Base-by-base conservation (phyloP, 805 yeast genomes). In the Naumovozyma baii region DNA sequence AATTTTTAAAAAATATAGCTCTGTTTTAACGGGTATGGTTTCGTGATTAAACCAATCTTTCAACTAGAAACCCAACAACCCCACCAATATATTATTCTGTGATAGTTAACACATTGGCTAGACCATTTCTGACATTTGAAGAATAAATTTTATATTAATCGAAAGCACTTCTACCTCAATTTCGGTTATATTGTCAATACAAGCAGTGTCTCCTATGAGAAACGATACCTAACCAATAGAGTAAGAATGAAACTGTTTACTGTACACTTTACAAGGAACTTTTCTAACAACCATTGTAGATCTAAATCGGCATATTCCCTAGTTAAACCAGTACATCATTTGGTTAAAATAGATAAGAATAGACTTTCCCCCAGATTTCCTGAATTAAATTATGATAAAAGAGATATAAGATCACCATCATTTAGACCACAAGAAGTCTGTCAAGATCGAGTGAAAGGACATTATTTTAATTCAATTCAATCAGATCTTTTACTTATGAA, bases 281-380 rank as follows among this genome's bases (percentile, higher is more conserved):
- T 29, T 14, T 29, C 31, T 29, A 29, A 13, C 5, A 29, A 8
- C 31, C 7, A 9, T 12, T 29, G 15, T 29, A n/a, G 5, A 12
- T n/a, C 13, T 42, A 72, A 65, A 59, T 72, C 72, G 37, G 81
- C 77, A 22, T 75, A 73, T 59, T 81, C 94, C 31, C 73, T 84
- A 38, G 88, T 85, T 29, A 75, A 81, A 37, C 97, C 98, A 1
- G 94, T 90, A 13, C 98, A 92, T 61, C 98, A 92, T 63, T 72
- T 76, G 43, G 83, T 90, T 33, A 76, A 75, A 48, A 77, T 85
- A 55, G 72, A 75, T 52, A 92, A 92, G 61, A 65, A 77, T 30
- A 74, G 74, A 39, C 72, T 90, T 37, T 80, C 88, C 29, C 87
- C 90, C 41, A 69, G 80, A 44, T 83, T 79, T 61, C 76, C 82